Conservation (phyloP, 306 rosid species). For the Corylus americana region DNA sequence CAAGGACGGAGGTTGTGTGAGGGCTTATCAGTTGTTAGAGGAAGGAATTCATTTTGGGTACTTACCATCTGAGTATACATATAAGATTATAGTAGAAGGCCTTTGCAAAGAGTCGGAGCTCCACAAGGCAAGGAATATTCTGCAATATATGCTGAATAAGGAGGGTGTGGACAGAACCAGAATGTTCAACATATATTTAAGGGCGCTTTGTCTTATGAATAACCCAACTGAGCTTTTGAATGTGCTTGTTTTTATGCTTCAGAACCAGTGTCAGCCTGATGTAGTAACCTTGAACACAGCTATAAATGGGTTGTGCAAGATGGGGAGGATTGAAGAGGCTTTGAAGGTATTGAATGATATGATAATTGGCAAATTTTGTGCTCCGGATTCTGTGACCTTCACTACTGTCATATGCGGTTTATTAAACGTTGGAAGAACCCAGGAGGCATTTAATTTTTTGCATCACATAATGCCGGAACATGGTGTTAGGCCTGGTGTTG, state of each 20-base stretch:
- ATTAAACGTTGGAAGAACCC: conserved; percentile 53
- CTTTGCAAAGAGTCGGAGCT: conserved; percentile 54
- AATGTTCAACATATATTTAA: conserved; percentile 75
- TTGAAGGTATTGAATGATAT: conserved; percentile 66
- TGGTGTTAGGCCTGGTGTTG: conserved; percentile 59
- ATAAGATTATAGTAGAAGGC: conserved; percentile 63
- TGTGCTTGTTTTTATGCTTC: conserved; percentile 70
- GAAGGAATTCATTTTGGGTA: conserved; percentile 71
- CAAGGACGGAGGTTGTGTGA: conserved; percentile 76
- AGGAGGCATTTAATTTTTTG: conserved; percentile 58
- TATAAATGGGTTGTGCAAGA: conserved; percentile 79
- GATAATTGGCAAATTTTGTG: conserved; percentile 63
- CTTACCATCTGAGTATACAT: conserved; percentile 60
- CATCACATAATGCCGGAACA: conserved; percentile 53
- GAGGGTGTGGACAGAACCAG: conserved; percentile 61
- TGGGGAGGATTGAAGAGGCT: conserved; percentile 75
- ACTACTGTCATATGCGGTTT: conserved; percentile 71
- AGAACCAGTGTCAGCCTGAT: conserved; percentile 61
- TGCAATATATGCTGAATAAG: conserved; percentile 55
- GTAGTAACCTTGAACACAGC: conserved; percentile 75
- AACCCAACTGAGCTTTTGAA: conserved; percentile 77
- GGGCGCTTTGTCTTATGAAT: conserved; percentile 65
- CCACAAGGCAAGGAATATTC: conserved; percentile 64
- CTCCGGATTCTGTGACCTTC: conserved; percentile 76
- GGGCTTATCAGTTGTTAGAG: conserved; percentile 75